Conservation (phyloP, 768 basidiomycete genomes). For the Phaeolepiota aurea region DNA sequence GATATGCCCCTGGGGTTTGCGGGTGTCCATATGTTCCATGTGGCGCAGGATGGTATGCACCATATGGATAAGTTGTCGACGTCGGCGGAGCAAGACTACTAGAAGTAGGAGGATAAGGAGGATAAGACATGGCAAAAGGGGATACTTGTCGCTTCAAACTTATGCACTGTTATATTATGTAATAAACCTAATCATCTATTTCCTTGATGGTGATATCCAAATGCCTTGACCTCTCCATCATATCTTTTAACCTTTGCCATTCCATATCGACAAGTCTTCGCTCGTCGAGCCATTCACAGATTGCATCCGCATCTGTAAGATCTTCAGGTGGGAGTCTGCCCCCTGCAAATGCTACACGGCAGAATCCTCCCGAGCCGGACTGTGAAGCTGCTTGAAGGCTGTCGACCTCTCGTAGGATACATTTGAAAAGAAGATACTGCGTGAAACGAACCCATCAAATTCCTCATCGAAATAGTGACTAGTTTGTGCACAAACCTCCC, state of each 20-base stretch:
- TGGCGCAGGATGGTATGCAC: constrained; percentile 47
- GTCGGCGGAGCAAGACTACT: constrained; percentile 17
- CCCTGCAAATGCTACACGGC: constrained; percentile 47
- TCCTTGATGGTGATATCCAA: constrained; percentile 45
- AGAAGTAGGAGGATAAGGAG: constrained; percentile 1
- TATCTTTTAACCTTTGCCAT: constrained; percentile 60
- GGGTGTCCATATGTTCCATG: constrained; percentile 30
- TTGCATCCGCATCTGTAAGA: constrained; percentile 62
- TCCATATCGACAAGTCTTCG: constrained; percentile 57
- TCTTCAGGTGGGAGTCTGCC: constrained; percentile 57
- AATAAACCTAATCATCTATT: constrained; percentile 41
- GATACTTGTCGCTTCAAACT: too few relatives aligned
- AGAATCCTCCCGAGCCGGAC: constrained; percentile 34
- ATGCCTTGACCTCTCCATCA: constrained; percentile 69
- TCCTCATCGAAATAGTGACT: too few relatives aligned
- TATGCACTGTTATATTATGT: too few relatives aligned
- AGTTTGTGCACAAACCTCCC: constrained; percentile 66
- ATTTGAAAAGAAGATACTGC: constrained; percentile 59
- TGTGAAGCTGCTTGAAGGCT: constrained; percentile 29
- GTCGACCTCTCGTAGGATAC: constrained; percentile 50
- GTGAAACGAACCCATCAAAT: too few relatives aligned
- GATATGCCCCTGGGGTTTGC: constrained; percentile 40
- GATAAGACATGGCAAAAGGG: constrained; percentile 5
- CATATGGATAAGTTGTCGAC: constrained; percentile 57
- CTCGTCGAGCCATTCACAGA: constrained; percentile 76